These are phyloP conservation scores for Eremothecium gossypii DNA, from an alignment of 1,139 yeast genomes.

Conservation along the genomic window DNA sequence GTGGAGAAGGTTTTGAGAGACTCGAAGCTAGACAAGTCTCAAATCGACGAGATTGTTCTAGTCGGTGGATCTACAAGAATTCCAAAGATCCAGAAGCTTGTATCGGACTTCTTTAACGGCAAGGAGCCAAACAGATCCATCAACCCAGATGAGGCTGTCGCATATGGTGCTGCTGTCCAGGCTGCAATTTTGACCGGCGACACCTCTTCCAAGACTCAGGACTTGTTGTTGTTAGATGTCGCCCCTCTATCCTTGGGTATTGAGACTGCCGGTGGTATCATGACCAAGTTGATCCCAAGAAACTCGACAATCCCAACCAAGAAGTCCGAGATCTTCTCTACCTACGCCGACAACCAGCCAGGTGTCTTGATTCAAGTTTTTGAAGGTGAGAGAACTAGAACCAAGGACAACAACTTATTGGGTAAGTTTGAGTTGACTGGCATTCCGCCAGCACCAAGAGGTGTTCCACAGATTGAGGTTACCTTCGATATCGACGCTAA, in stretches of 20 bases:
- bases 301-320: conserved; percentile 95
- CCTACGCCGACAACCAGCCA: conserved; percentile 96
- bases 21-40: conserved; percentile 65
- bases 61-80: conserved; percentile 93
- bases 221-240: conserved; percentile 80
- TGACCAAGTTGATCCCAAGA: conserved; percentile 95
- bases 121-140: conserved; percentile 80
- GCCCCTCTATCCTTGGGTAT: conserved; percentile 93
- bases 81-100: conserved; percentile 81
- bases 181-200: conserved; percentile 91
- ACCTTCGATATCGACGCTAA: conserved; percentile 93
- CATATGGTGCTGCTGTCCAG: conserved; percentile 72
- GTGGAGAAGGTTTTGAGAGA: conserved; percentile 78
- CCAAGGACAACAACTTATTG: conserved; percentile 87
- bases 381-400: conserved; percentile 96
- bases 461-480: conserved; percentile 96
- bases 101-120: conserved; percentile 79
- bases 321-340: conserved; percentile 93
- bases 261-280: conserved; percentile 97
- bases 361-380: conserved; percentile 92
- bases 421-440: conserved; percentile 95
- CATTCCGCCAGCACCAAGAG: conserved; percentile 98
- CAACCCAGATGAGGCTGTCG: conserved; percentile 71
- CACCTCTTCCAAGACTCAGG: conserved; percentile 71
- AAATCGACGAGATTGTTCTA: conserved; percentile 73